Base-by-base conservation (phyloP, 805 yeast species). In the Wickerhamiella kurtzmanii region DNA sequence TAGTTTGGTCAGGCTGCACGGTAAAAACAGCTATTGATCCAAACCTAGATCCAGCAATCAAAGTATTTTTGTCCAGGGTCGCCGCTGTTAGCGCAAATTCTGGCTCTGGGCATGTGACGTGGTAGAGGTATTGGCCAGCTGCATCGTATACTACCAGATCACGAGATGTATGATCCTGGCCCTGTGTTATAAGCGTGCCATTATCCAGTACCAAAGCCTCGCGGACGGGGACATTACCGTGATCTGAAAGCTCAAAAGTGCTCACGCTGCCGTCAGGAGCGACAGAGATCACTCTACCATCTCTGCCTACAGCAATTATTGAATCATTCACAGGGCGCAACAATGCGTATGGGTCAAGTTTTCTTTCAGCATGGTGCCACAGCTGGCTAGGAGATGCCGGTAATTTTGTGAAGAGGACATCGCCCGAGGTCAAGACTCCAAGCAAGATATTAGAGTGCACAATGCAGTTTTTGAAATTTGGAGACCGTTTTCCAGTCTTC, bases 11-110 rank as follows among this genome's bases (percentile, higher is more conserved):
- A 25, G 32, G 6, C 11, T 25, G 32, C 11, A 25, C 11, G 32
- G 32, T 67, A 54, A 75, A 82, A 0, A 79, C 59, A 2, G 79
- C 76, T 3, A 86, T 37, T 0, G 83, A 75, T 15, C 85, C 82
- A 56, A 73, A 76, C 51, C 95, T 67, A 2, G 92, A 82, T 0
- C 92, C 94, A 17, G 86, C 62, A 16, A 81, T 56, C 1, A 84
- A 56, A 61, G 65, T 17, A 63, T 44, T 58, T 37, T 64, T 64
- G 1, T 59, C 49, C 52, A 21, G 25, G 9, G 25, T 15, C 11
- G 41, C 25, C 5, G 41, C 15, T 11, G 20, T 38, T 8, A 38
- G 16, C 16, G 18, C 22, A 38, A 38, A 38, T 9, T 21, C 25
- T 5, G 22, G 16, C 5, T 6, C 16, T 16, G 38, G 38, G 8